Evolutionary conservation across 2,329 filamentous ascomycete species (phyloP).

Genomic region (Lizonia empirigonia): DNA sequence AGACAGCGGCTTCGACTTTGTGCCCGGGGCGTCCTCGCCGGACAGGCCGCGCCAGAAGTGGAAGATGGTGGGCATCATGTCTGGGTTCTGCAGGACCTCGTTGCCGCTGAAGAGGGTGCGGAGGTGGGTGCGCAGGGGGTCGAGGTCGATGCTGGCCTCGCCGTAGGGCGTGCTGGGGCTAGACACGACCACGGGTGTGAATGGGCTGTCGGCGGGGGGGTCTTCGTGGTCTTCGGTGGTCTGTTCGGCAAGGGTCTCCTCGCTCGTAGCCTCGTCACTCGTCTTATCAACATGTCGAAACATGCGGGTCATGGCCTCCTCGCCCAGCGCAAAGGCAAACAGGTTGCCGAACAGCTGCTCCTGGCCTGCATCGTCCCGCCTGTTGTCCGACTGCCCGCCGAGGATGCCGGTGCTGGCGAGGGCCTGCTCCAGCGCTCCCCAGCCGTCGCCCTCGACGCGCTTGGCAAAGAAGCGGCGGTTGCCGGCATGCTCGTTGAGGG

Average conservation of each 20-base stretch:
- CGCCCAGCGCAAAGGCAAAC: slow-evolving; percentile 78
- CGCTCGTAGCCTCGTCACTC: slow-evolving; percentile 25
- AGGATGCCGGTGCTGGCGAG: slow-evolving; percentile 68
- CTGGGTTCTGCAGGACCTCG: slow-evolving; percentile 49
- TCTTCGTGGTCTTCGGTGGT: slow-evolving; percentile 20
- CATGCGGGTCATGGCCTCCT: slow-evolving; percentile 73
- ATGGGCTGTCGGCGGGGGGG: no score
- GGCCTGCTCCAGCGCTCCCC: slow-evolving; percentile 74
- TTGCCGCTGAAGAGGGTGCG: slow-evolving; percentile 47
- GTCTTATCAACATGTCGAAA: slow-evolving; percentile 57
- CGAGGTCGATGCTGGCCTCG: slow-evolving; percentile 36
- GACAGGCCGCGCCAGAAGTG: slow-evolving; percentile 48
- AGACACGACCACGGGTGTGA: slow-evolving; percentile 33
- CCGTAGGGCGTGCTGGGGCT: slow-evolving; percentile 36
- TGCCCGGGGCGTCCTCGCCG: slow-evolving; percentile 37
- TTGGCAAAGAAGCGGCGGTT: slow-evolving; percentile 87
- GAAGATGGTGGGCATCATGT: slow-evolving; percentile 48
- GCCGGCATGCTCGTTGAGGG: slow-evolving; percentile 77
- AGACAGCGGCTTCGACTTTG: slow-evolving; percentile 44
- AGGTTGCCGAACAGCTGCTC: slow-evolving; percentile 86
- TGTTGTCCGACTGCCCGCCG: slow-evolving; percentile 39
- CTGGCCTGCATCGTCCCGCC: slow-evolving; percentile 45
- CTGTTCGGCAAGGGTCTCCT: no score
- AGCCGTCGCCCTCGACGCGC: slow-evolving; percentile 76
- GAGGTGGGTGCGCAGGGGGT: slow-evolving; percentile 39